Conservation (phyloP, 2,329 filamentous ascomycete species). For the Gyromitra esculenta region DNA sequence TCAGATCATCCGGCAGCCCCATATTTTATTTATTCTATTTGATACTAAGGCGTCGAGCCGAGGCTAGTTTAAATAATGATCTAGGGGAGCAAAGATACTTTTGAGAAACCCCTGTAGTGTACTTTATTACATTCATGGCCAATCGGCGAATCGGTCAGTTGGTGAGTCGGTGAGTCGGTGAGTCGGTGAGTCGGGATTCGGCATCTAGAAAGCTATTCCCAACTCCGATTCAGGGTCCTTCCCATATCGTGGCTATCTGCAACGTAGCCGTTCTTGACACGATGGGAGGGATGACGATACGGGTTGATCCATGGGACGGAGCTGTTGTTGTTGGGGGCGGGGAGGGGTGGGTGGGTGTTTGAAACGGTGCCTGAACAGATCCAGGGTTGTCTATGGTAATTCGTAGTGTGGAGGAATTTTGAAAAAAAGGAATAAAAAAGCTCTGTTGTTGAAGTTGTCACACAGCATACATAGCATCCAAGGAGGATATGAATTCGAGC, state of each 20-base stretch:
- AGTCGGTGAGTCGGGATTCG: slow-evolving; percentile 13
- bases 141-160: too few species aligned
- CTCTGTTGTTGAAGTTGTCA: slow-evolving; percentile 27
- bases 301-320: not conserved
- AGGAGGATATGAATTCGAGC: slow-evolving; percentile 34
- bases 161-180: not conserved
- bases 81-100: not conserved
- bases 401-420: not conserved
- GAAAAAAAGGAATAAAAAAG: not conserved
- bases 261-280: not conserved
- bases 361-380: slow-evolving; percentile 30
- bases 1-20: slow-evolving; percentile 36
- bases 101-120: not conserved
- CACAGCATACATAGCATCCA: slow-evolving; percentile 24
- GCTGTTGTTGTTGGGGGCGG: not conserved
- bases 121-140: not conserved
- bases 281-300: not conserved
- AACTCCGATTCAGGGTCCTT: not conserved
- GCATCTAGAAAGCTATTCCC: slow-evolving; percentile 12
- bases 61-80: slow-evolving; percentile 8
- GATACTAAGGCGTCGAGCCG: slow-evolving; percentile 27
- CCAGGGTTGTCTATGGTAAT: slow-evolving; percentile 1
- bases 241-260: slow-evolving; percentile 4
- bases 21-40: slow-evolving; percentile 14
- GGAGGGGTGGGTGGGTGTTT: not conserved